Conservation (phyloP, 179 eudicot species). For the Silene vulgaris region DNA sequence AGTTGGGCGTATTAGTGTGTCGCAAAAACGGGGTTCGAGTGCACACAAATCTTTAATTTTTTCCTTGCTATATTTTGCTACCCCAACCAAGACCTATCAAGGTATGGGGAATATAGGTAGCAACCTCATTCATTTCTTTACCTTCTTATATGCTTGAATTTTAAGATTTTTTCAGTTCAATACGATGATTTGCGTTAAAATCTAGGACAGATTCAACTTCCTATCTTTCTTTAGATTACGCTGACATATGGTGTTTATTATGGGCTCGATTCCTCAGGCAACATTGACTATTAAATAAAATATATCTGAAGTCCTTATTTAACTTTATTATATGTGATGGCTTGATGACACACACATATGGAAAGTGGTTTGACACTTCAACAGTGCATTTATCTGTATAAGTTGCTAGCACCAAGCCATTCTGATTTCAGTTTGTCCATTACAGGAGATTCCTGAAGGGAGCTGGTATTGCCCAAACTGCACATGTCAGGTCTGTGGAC, state of each 20-base stretch:
- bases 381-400: slow-evolving; percentile 1
- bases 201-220: not conserved
- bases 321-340: not conserved
- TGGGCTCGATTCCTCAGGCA: not conserved
- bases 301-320: not conserved
- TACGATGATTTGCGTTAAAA: not conserved
- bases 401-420: not conserved
- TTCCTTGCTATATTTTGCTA: not conserved
- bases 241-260: slow-evolving; percentile 3
- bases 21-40: no score
- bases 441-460: slow-evolving; percentile 92
- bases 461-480: slow-evolving; percentile 87
- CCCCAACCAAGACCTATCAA: not conserved
- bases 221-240: not conserved
- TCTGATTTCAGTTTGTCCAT: slow-evolving; percentile 25
- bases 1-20: not conserved
- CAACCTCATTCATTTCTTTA: not conserved
- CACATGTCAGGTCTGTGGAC: slow-evolving; percentile 69
- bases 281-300: not conserved
- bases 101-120: not conserved
- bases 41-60: no score
- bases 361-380: not conserved
- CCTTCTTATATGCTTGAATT: not conserved
- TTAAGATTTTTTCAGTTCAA: not conserved
- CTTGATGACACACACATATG: not conserved